Base-by-base conservation (phyloP, 1,139 yeast species). In the Saccharomyces hybrid region DNA sequence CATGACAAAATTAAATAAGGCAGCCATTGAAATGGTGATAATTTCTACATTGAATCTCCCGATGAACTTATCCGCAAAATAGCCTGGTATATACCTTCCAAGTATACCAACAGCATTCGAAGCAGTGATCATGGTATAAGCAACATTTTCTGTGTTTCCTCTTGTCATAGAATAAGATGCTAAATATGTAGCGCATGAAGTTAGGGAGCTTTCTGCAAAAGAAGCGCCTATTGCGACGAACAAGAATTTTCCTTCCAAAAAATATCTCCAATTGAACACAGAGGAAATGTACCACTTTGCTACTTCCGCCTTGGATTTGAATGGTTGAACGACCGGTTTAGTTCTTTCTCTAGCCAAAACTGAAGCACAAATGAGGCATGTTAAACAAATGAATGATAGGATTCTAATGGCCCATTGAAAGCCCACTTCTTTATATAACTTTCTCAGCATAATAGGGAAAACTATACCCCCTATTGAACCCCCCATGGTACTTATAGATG, bases 381-480 rank as follows among this genome's bases (percentile, higher is more conserved):
- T 74, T 13, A 76, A 66, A 58, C 80, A 76, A 2, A 80, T 67
- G 50, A 82, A 75, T 1, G 80, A 83, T 52, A 82, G 67, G 0
- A 79, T 75, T 59, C 88, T 70, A 56, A 83, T 77, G 0, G 87
- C 84, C 88, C 88, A 83, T 8, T 71, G 68, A 60, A 75, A 84
- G 0, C 88, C 88, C 46, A 80, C 77, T 50, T 74, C 73, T 2
- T 68, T 66, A 61, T 81, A 84, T 14, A 83, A 67, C 41, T 75
- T 73, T 57, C 84, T 72, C 58, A 84, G 73, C 72, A 83, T 75
- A 50, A 82, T 73, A 0, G 89, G 87, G 67, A 83, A 80, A 13
- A 78, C 66, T 30, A 81, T 72, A 34, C 88, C 88, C 13, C 88
- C 88, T 9, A 82, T 71, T 16, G 84, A 78, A 0, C 87, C 88